A percentile compares a stretch with the other conserved stretches of the same genome.
Conservation (phyloP, 495 filamentous ascomycete genomes). For the Podospora fimiseda region DNA sequence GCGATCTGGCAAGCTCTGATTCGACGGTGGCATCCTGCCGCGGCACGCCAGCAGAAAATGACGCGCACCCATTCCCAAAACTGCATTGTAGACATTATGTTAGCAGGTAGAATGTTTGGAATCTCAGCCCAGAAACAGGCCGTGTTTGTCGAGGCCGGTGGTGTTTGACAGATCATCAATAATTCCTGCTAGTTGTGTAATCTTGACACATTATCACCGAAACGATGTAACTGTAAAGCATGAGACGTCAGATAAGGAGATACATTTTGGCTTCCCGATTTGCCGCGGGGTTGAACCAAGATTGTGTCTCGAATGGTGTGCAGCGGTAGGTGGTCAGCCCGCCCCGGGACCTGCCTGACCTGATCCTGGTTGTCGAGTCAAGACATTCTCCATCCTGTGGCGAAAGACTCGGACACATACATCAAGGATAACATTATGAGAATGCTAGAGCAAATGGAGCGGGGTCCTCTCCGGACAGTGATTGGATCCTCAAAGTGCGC, state of each 20-base stretch:
- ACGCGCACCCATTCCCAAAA: background rate
- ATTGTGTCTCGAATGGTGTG: background rate
- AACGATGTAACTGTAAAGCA: background rate
- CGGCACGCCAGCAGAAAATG: background rate
- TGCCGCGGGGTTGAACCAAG: background rate
- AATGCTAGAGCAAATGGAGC: no score
- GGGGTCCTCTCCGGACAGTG: no score
- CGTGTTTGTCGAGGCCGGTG: background rate
- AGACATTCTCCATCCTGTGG: no score
- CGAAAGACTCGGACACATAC: no score
- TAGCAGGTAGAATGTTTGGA: no score
- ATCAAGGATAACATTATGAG: no score
- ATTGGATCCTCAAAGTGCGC: no score
- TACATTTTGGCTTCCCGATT: background rate
- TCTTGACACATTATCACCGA: background rate
- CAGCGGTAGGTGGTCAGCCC: background rate
- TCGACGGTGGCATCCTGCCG: slow-evolving; percentile 1
- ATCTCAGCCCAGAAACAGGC: no score
- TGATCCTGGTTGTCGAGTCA: background rate
- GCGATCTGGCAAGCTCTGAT: slow-evolving; percentile 17
- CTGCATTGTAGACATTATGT: no score
- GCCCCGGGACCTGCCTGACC: background rate
- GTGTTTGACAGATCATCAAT: background rate
- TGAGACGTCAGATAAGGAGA: background rate
- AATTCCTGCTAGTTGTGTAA: background rate